These are phyloP conservation scores for Aspergillus diversus DNA, from an alignment of 495 filamentous ascomycete species.

Conservation along the genomic window DNA sequence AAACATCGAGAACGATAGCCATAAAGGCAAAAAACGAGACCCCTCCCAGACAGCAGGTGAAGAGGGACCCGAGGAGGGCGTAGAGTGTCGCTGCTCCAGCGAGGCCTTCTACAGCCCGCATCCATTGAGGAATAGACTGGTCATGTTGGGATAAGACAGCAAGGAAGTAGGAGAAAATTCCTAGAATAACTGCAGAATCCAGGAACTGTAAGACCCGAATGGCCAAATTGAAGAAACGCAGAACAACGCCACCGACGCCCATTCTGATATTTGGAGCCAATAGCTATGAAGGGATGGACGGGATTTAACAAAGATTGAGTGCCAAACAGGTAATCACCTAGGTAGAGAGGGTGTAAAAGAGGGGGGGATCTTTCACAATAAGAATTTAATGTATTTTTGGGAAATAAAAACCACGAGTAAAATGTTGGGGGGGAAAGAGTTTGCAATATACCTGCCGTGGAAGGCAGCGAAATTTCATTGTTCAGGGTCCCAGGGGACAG, in stretches of 20 bases:
- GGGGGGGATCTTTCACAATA: not conserved
- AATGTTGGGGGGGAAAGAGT: conserved; percentile 12
- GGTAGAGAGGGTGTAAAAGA: not conserved
- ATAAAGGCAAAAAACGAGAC: conserved; percentile 74
- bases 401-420: not conserved
- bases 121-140: conserved; percentile 61
- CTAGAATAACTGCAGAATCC: conserved; percentile 71
- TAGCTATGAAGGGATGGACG: not conserved
- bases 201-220: conserved; percentile 73
- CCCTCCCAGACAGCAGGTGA: conserved; percentile 80
- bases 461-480: conserved; percentile 30
- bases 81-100: conserved; percentile 75
- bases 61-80: conserved; percentile 65
- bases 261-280: conserved; percentile 30
- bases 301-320: not conserved
- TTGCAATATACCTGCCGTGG: conserved; percentile 7
- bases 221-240: conserved; percentile 64
- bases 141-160: conserved; percentile 59
- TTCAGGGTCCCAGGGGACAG: conserved; percentile 16
- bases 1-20: conserved; percentile 75
- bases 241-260: conserved; percentile 57
- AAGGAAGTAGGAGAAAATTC: conserved; percentile 70
- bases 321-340: not conserved
- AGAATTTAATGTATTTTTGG: not conserved
- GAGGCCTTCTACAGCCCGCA: conserved; percentile 81